Evolutionary conservation across 352 stramenopile genomes (phyloP).

Genomic region (Aphanomyces euteiches): DNA sequence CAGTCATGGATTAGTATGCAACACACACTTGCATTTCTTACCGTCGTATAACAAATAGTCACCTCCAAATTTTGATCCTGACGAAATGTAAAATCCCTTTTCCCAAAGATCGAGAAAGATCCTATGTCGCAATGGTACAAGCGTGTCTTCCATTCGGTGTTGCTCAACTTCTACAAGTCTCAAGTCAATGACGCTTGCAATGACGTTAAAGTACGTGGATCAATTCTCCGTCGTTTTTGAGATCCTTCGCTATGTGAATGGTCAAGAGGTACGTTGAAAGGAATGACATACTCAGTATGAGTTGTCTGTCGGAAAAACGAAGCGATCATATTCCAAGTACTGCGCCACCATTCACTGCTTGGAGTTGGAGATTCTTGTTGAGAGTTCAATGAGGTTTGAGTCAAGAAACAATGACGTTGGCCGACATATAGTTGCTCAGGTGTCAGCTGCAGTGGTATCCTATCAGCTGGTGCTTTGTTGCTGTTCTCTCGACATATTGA

Average conservation of each 20-base stretch:
- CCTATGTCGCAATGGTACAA: constrained; percentile 35
- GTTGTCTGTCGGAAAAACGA: constrained; percentile 14
- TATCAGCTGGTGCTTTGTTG: constrained; percentile 22
- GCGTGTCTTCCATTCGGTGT: neutral
- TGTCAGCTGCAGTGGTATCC: constrained; percentile 24
- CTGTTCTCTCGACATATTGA: constrained; percentile 23
- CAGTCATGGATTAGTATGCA: neutral
- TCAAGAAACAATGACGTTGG: constrained; percentile 12
- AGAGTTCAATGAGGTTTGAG: neutral
- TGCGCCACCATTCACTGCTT: neutral
- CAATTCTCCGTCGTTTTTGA: too few relatives aligned
- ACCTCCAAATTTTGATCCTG: constrained; percentile 77
- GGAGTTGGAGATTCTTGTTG: neutral
- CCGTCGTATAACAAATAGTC: constrained; percentile 78
- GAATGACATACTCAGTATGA: neutral
- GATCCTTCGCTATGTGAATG: too few relatives aligned
- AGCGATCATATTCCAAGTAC: constrained; percentile 1
- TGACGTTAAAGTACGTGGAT: too few relatives aligned
- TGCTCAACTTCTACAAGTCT: too few relatives aligned
- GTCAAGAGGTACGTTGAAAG: neutral
- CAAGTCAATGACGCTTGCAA: too few relatives aligned
- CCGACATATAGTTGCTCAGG: constrained; percentile 25
- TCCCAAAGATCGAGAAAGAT: constrained; percentile 71
- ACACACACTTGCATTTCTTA: constrained; percentile 27
- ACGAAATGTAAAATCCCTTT: constrained; percentile 58